Evolutionary conservation across 208 protist genomes (phyloP).

Genomic region (Wallacemonas rigidus): DNA sequence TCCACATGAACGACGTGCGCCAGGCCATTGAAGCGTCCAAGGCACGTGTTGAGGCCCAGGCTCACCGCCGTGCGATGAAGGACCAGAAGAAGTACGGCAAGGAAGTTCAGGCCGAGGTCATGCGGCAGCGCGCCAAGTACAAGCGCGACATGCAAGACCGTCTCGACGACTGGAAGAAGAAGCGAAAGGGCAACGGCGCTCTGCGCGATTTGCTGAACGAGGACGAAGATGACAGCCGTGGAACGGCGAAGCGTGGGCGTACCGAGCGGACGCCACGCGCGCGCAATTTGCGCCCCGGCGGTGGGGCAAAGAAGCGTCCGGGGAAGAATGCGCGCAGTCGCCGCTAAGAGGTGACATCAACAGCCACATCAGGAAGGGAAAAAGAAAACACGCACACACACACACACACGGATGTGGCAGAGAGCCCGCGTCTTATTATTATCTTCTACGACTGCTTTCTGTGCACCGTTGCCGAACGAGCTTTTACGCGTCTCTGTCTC

Average conservation of each 20-base stretch:
- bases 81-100: constrained; percentile 96
- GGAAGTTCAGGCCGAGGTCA: constrained; percentile 93
- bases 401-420: background rate
- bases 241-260: constrained; percentile 16
- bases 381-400: constrained; percentile 22
- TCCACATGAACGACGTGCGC: constrained; percentile 94
- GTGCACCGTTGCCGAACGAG: too few species aligned
- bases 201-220: constrained; percentile 73
- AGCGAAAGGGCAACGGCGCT: constrained; percentile 71
- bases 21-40: constrained; percentile 86
- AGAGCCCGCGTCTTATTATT: too few species aligned
- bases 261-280: constrained; percentile 30
- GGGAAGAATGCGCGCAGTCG: constrained; percentile 87
- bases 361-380: constrained; percentile 1
- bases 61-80: constrained; percentile 88
- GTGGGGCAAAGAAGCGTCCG: constrained; percentile 71
- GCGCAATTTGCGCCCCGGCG: constrained; percentile 66
- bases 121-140: constrained; percentile 92
- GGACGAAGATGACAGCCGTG: constrained; percentile 42
- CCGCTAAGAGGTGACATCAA: constrained; percentile 25
- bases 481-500: too few species aligned
- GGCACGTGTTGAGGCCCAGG: constrained; percentile 77
- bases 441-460: too few species aligned
- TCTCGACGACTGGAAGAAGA: constrained; percentile 87
- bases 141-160: constrained; percentile 92